A percentile compares a stretch with the other conserved stretches of the same genome.
Conservation (phyloP, 129 eudicot genomes). For the Apium graveolens region DNA sequence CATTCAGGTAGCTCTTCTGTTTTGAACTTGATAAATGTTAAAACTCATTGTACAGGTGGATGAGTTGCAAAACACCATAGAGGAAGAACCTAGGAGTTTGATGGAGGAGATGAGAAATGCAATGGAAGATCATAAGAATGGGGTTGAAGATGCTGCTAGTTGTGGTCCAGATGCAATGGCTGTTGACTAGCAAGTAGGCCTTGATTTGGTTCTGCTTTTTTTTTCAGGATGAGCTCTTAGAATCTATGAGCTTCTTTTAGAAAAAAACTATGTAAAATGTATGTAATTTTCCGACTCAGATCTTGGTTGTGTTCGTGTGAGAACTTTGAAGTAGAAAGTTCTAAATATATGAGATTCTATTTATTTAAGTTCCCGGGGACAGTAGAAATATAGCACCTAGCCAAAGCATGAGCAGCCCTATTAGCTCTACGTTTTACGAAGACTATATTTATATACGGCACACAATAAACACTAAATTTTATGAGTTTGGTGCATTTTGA, state of each 20-base stretch:
- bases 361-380: background rate
- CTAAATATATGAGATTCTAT: background rate
- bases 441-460: no score
- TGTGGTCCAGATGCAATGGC: slow-evolving; percentile 70
- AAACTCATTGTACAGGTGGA: slow-evolving; percentile 52
- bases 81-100: slow-evolving; percentile 77
- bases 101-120: slow-evolving; percentile 77
- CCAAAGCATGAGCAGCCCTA: no score
- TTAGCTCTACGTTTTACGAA: no score
- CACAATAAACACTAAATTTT: no score
- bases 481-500: no score
- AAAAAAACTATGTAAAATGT: background rate
- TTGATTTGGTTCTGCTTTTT: background rate
- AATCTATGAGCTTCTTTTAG: background rate
- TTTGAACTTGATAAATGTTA: background rate
- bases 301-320: background rate
- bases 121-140: slow-evolving; percentile 56
- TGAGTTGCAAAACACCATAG: slow-evolving; percentile 81
- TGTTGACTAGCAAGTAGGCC: slow-evolving; percentile 45
- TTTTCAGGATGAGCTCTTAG: no score
- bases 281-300: background rate
- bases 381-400: no score
- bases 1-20: background rate
- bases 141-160: slow-evolving; percentile 47
- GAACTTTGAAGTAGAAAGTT: background rate